Percentiles rank a stretch among this genome's conserved stretches.
These are phyloP conservation scores for Xylaria hypoxylon DNA, from an alignment of 2,329 filamentous ascomycete species.

Conservation along the genomic window DNA sequence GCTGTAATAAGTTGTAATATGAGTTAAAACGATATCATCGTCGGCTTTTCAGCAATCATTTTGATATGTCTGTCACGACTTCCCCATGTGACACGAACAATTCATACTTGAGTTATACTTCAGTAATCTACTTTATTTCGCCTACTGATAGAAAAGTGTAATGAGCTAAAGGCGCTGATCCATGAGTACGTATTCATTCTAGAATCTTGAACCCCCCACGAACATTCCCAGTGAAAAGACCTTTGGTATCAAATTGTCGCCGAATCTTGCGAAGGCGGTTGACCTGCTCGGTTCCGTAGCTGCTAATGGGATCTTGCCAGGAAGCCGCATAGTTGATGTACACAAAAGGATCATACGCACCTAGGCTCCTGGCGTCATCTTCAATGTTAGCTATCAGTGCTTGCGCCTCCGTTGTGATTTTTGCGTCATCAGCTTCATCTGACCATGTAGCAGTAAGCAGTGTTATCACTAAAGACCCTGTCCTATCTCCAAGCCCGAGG, in stretches of 20 bases:
- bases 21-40: no score
- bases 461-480: not conserved
- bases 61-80: no score
- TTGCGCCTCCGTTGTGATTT: not conserved
- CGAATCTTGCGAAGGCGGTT: not conserved
- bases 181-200: no score
- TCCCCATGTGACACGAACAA: no score
- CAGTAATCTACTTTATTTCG: no score
- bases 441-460: not conserved
- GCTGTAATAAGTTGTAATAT: no score
- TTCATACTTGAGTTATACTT: no score
- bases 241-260: not conserved
- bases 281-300: not conserved
- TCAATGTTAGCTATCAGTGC: not conserved
- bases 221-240: not conserved
- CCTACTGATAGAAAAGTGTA: no score
- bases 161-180: no score
- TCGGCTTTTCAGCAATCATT: no score
- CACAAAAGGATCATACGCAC: not conserved
- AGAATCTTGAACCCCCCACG: not conserved
- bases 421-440: not conserved
- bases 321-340: no score
- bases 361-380: not conserved
- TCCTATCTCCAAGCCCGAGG: not conserved
- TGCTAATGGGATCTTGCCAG: no score